Conservation (phyloP, 2,329 filamentous ascomycete genomes). For the Bipolaris zeicola region DNA sequence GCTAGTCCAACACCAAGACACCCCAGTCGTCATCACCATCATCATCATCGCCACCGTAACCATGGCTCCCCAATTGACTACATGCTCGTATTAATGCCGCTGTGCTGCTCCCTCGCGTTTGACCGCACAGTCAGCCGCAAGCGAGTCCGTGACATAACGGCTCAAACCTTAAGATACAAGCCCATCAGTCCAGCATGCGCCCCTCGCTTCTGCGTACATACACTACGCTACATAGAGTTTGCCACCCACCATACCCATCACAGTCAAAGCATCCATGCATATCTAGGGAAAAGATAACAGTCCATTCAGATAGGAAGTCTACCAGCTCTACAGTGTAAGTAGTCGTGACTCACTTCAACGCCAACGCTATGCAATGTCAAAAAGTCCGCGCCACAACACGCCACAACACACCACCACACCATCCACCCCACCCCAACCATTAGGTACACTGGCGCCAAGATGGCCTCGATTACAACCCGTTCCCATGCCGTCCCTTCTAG, state of each 20-base stretch:
- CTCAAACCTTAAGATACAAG: background rate
- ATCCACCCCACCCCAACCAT: constrained; percentile 5
- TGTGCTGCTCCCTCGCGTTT: background rate
- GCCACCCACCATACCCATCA: too few relatives aligned
- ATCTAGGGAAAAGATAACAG: too few relatives aligned
- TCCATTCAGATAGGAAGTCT: constrained; percentile 1
- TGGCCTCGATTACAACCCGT: constrained; percentile 1
- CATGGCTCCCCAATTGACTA: too few relatives aligned
- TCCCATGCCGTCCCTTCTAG: constrained; percentile 9
- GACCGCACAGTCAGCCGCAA: background rate
- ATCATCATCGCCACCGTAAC: too few relatives aligned
- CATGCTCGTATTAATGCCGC: background rate
- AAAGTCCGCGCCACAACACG: constrained; percentile 8
- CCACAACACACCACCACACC: background rate
- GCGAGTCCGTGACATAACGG: background rate
- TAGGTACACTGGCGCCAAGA: constrained; percentile 6
- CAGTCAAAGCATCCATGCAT: too few relatives aligned
- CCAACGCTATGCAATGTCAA: constrained; percentile 40
- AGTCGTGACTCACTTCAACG: constrained; percentile 24
- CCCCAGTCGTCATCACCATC: too few relatives aligned
- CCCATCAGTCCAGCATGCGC: background rate
- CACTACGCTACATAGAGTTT: background rate
- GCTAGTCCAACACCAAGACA: too few relatives aligned
- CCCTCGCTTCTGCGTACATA: too few relatives aligned
- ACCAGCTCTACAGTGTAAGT: background rate